Conservation (phyloP, 768 basidiomycete genomes). For the Podaxis rugospora region DNA sequence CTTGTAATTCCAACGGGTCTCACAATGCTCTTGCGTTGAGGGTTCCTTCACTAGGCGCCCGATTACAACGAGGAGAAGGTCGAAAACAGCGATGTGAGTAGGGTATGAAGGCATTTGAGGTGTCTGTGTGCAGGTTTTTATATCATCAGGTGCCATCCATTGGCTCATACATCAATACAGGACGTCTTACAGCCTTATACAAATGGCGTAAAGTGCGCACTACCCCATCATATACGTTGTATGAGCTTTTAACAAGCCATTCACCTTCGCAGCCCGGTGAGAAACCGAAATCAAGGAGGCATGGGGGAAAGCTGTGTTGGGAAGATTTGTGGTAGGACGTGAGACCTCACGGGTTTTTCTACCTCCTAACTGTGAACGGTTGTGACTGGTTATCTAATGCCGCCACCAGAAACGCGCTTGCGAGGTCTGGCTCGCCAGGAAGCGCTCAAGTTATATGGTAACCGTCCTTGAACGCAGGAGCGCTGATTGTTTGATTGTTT, state of each 20-base stretch:
- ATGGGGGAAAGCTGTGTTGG: background rate
- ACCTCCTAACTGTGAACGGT: too few species aligned
- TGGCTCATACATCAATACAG: background rate
- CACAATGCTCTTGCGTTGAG: background rate
- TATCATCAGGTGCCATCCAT: background rate
- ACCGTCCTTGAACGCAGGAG: too few species aligned
- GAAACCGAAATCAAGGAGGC: background rate
- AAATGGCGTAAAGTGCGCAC: conserved; percentile 9
- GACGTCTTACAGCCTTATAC: background rate
- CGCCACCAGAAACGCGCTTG: too few species aligned
- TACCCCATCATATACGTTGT: background rate
- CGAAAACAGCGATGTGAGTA: background rate
- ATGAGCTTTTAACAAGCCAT: background rate
- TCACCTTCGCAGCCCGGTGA: background rate
- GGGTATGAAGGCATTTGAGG: background rate
- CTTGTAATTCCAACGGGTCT: background rate
- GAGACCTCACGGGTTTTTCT: too few species aligned
- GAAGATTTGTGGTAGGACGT: too few species aligned
- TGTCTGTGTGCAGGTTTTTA: background rate
- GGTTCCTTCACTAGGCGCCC: background rate
- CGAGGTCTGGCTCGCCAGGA: too few species aligned
- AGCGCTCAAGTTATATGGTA: too few species aligned
- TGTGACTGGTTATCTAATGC: too few species aligned
- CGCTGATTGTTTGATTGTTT: too few species aligned
- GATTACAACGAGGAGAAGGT: background rate